Evolutionary conservation across 805 yeast genomes (phyloP).

Genomic region (Wickerhamiella azymoides): DNA sequence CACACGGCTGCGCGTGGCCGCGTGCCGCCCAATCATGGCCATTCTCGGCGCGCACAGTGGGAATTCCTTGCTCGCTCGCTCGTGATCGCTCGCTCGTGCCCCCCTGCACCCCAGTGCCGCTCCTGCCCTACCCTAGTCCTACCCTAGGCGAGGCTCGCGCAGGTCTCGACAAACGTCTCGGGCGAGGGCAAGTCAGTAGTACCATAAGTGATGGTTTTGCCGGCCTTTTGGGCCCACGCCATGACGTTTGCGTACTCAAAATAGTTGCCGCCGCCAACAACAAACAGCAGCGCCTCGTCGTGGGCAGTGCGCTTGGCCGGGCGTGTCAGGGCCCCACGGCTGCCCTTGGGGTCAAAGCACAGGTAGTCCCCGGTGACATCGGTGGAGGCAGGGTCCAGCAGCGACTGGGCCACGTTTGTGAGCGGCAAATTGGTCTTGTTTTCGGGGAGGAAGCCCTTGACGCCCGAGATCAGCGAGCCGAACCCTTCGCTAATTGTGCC

Average conservation of each 20-base stretch:
- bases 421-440: constrained; percentile 72
- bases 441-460: constrained; percentile 76
- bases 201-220: constrained; percentile 66
- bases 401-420: constrained; percentile 79
- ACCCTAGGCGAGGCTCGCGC: constrained; percentile 23
- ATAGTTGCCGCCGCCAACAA: constrained; percentile 95
- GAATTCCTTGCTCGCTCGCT: too few relatives aligned
- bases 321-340: constrained; percentile 78
- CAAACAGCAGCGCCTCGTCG: constrained; percentile 73
- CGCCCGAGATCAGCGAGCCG: constrained; percentile 75
- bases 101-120: too few relatives aligned
- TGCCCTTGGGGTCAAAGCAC: constrained; percentile 73
- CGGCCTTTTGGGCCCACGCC: constrained; percentile 53
- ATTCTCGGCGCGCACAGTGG: too few relatives aligned
- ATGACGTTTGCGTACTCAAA: constrained; percentile 87
- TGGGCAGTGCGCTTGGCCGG: constrained; percentile 77
- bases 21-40: too few relatives aligned
- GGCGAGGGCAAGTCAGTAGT: constrained; percentile 43
- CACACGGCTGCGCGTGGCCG: too few relatives aligned
- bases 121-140: too few relatives aligned
- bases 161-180: constrained; percentile 21
- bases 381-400: constrained; percentile 54
- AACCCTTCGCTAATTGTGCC: constrained; percentile 73
- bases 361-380: constrained; percentile 55
- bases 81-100: too few relatives aligned